phyloP scores from a whole-genome alignment of 169 alveolate genomes.

The Blepharisma undulans region DNA sequence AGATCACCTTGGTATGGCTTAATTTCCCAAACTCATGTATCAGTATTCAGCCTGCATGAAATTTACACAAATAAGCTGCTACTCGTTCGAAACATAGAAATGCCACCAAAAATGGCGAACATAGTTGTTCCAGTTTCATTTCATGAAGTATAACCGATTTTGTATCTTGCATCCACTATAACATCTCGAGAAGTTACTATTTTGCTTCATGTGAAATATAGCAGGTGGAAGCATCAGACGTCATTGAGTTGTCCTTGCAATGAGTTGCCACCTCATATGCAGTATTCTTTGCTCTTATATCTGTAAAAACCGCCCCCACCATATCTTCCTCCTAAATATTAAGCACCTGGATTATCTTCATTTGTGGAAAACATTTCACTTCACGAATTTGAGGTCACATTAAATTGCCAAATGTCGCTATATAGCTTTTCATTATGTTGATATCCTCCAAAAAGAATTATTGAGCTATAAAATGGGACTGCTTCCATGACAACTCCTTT shows the following conservation, averaged over 20 bases:
- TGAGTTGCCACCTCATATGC: neutral
- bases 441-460: slow-evolving; percentile 1
- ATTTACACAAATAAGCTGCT: neutral
- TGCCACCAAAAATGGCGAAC: neutral
- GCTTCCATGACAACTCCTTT: no score
- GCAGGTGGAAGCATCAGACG: neutral
- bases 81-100: neutral
- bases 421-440: neutral
- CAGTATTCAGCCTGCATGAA: neutral
- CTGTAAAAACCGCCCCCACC: neutral
- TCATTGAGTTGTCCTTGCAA: neutral
- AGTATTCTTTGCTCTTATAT: neutral
- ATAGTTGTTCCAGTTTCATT: neutral
- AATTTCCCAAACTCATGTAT: neutral
- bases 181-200: neutral
- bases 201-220: neutral
- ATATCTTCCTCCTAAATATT: neutral
- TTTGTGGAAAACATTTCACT: neutral
- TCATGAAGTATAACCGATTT: neutral
- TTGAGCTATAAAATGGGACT: no score
- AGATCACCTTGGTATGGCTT: neutral
- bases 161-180: neutral
- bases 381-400: neutral
- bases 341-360: no score
- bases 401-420: neutral